Base-by-base conservation (phyloP, 2,329 filamentous ascomycete species). In the Alternaria tenuissima region DNA sequence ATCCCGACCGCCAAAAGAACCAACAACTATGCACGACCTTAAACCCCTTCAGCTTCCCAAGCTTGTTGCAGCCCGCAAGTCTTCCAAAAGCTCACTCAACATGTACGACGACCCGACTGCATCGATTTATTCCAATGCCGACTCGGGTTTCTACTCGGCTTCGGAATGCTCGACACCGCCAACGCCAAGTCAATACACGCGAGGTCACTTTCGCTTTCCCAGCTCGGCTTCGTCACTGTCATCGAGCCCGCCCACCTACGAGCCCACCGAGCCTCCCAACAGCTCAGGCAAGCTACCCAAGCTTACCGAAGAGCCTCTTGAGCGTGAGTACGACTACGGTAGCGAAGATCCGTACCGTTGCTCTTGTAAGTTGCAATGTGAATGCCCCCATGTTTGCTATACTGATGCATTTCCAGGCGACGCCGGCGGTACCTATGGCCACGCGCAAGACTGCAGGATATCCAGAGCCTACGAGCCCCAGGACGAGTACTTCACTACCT, bases 141-240 rank as follows among this genome's bases (percentile, higher is more conserved):
- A 78, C 56, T 78, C 77, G 61, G 74, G 74, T 20, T 77, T 77
- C 65, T 77, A 75, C 66, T 88, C 85, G 18, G 83, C 84, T 11
- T 92, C 91, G 20, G 90, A 91, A 67, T 82, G 89, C 66, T 86
- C 88, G 12, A 89, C 90, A 20, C 91, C 91, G 52, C 81, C 89
- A 38, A 92, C 90, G 42, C 89, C 91, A 22, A 91, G 88, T 18
- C 91, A 91, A 72, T 89, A 88, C 49, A 69, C 75, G 48, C 86
- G 86, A 61, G 86, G 87, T 34, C 88, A 91, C 76, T 80, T 86
- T 49, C 86, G 88, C 68, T 87, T 87, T 69, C 86, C 89, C 24
- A 94, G 92, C 80, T 95, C 93, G 0, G 85, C 86, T 28, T 96
- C 93, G 1, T 96, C 93, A 5, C 82, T 92, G 57, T 89, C 91